phyloP scores from a whole-genome alignment of 495 filamentous ascomycete species.

The Sabuloglossum arenarium region DNA sequence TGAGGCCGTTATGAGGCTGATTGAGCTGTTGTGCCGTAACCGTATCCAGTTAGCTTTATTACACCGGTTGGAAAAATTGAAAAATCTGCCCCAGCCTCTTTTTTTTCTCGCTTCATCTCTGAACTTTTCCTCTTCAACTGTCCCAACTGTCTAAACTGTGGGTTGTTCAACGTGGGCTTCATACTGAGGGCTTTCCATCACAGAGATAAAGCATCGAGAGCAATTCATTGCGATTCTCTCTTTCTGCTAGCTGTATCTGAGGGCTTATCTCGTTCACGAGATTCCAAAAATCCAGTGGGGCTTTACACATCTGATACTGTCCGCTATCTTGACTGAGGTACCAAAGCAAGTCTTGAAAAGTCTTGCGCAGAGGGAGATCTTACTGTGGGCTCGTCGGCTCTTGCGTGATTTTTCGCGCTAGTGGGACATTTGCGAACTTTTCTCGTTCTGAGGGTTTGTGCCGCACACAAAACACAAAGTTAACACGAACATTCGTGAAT shows the following conservation, averaged over 20 bases:
- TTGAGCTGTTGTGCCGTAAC: too few species aligned
- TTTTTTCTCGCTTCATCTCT: background rate
- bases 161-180: background rate
- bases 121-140: background rate
- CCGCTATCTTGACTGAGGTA: background rate
- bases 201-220: background rate
- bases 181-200: background rate
- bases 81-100: background rate
- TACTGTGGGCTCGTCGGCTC: slow-evolving; percentile 1
- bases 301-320: background rate
- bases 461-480: background rate
- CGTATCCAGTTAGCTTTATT: background rate
- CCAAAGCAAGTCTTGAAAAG: background rate
- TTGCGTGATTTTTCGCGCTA: background rate
- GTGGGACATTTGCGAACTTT: background rate
- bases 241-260: background rate
- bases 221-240: background rate
- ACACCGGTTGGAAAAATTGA: background rate
- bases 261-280: background rate
- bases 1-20: too few species aligned
- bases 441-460: background rate
- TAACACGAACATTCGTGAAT: background rate
- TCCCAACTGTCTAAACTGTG: background rate
- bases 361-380: background rate
- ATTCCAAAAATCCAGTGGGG: slow-evolving; percentile 1